Evolutionary conservation across 768 basidiomycete species (phyloP).

Genomic region (Pholiota conissans): DNA sequence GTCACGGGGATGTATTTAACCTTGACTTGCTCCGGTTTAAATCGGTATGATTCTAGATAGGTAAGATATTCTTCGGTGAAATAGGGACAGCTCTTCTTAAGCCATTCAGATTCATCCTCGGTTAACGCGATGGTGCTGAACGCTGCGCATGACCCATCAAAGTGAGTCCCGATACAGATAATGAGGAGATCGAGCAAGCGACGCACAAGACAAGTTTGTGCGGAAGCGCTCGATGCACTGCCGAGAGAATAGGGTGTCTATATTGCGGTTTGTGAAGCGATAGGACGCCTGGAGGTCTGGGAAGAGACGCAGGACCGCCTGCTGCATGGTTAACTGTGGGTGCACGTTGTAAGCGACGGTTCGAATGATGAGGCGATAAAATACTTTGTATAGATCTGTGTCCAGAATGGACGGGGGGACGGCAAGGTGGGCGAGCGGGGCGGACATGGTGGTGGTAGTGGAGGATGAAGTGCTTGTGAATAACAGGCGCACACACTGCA

Average conservation of each 20-base stretch:
- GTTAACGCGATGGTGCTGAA: constrained; percentile 67
- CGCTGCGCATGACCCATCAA: constrained; percentile 39
- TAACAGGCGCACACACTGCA: constrained; percentile 16
- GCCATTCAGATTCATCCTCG: constrained; percentile 63
- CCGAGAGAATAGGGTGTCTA: constrained; percentile 62
- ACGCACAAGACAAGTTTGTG: constrained; percentile 51
- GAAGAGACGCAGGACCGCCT: constrained; percentile 80
- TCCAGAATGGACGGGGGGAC: constrained; percentile 72
- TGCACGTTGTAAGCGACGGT: not conserved
- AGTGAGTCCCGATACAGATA: not conserved
- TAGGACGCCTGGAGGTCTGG: constrained; percentile 71
- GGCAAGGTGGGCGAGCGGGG: constrained; percentile 30
- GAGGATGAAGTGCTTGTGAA: not conserved
- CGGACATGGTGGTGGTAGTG: not conserved
- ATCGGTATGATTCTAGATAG: constrained; percentile 69
- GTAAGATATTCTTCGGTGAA: constrained; percentile 72
- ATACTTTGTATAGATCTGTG: constrained; percentile 92
- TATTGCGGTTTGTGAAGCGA: constrained; percentile 79
- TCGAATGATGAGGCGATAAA: not conserved
- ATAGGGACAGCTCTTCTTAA: constrained; percentile 70
- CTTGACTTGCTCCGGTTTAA: constrained; percentile 72
- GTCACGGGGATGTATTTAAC: constrained; percentile 63
- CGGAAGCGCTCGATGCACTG: constrained; percentile 62
- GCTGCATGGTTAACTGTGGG: constrained; percentile 89
- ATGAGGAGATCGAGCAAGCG: constrained; percentile 23